phyloP scores from a whole-genome alignment of 805 yeast species.

The Candida tammaniensis region DNA sequence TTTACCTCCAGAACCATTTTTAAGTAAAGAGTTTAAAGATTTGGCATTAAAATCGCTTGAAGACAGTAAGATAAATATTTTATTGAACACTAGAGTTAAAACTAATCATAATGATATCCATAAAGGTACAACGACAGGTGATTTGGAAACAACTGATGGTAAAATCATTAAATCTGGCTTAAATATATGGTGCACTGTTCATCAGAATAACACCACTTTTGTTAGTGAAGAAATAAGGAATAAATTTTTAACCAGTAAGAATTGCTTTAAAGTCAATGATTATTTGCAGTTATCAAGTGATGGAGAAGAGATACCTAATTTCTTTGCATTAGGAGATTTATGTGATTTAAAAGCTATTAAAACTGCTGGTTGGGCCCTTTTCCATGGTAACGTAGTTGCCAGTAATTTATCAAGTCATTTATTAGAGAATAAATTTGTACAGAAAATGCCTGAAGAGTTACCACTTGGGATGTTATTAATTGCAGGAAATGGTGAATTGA shows the following conservation, averaged over 20 bases:
- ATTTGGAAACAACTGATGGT: slow-evolving; percentile 27
- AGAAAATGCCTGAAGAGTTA: slow-evolving; percentile 33
- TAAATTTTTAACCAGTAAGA: slow-evolving; percentile 23
- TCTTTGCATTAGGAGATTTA: slow-evolving; percentile 39
- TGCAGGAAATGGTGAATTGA: slow-evolving; percentile 37
- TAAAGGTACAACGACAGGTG: slow-evolving; percentile 22
- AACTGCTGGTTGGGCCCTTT: slow-evolving; percentile 46
- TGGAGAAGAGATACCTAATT: slow-evolving; percentile 17
- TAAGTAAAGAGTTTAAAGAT: slow-evolving; percentile 26
- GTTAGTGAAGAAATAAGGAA: slow-evolving; percentile 18
- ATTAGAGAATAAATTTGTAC: slow-evolving; percentile 27
- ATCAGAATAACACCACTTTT: slow-evolving; percentile 30
- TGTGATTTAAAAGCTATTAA: slow-evolving; percentile 40
- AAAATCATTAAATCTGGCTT: slow-evolving; percentile 24
- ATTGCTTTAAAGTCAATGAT: slow-evolving; percentile 34
- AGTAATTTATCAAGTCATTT: slow-evolving; percentile 31
- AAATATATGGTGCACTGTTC: slow-evolving; percentile 37
- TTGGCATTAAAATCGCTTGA: slow-evolving; percentile 24
- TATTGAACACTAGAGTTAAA: slow-evolving; percentile 29
- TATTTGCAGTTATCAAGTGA: slow-evolving; percentile 30
- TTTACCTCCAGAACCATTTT: slow-evolving; percentile 39
- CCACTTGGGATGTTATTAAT: slow-evolving; percentile 42
- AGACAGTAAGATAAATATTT: slow-evolving; percentile 26
- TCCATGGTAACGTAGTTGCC: slow-evolving; percentile 39
- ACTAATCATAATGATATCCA: neutral